Evolutionary conservation across 1,284 basidiomycete species (phyloP).

Genomic region (Dichomitus squalens): DNA sequence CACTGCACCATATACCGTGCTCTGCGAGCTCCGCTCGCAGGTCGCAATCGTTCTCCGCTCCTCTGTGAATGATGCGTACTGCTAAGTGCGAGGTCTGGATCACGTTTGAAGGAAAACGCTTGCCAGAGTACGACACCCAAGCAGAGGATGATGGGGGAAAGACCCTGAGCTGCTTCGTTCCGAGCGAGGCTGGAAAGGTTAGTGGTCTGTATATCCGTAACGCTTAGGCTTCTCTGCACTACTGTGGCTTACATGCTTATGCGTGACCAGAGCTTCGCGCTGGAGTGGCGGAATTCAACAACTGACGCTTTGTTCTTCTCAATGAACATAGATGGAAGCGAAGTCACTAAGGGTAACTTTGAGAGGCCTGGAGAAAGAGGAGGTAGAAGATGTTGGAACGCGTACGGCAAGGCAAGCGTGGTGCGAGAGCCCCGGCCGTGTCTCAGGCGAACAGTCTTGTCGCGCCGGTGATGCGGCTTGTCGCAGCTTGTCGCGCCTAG

Average conservation of each 20-base stretch:
- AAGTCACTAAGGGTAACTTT: too few relatives aligned
- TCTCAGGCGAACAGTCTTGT: too few relatives aligned
- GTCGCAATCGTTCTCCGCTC: not conserved
- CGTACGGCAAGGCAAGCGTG: too few relatives aligned
- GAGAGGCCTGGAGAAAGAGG: too few relatives aligned
- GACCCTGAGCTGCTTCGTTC: conserved; percentile 10
- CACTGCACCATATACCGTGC: not conserved
- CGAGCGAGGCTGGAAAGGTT: conserved; percentile 21
- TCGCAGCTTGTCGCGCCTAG: too few relatives aligned
- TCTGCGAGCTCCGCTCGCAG: not conserved
- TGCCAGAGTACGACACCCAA: conserved; percentile 9
- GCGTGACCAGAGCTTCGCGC: conserved; percentile 3
- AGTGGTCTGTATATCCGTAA: not conserved
- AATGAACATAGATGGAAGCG: not conserved
- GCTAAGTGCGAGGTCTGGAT: conserved; percentile 1
- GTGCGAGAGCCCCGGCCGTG: too few relatives aligned
- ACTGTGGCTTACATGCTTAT: too few relatives aligned
- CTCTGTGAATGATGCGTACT: not conserved
- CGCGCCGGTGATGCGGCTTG: too few relatives aligned
- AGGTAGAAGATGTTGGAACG: too few relatives aligned
- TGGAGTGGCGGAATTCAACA: not conserved
- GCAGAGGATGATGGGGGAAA: not conserved
- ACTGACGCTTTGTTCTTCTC: not conserved
- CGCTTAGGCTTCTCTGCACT: too few relatives aligned
- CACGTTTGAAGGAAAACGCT: conserved; percentile 4